Percentiles rank a stretch among this genome's conserved stretches.
These are phyloP conservation scores for Sicyos baderoa DNA, from an alignment of 306 rosid species.

Conservation along the genomic window DNA sequence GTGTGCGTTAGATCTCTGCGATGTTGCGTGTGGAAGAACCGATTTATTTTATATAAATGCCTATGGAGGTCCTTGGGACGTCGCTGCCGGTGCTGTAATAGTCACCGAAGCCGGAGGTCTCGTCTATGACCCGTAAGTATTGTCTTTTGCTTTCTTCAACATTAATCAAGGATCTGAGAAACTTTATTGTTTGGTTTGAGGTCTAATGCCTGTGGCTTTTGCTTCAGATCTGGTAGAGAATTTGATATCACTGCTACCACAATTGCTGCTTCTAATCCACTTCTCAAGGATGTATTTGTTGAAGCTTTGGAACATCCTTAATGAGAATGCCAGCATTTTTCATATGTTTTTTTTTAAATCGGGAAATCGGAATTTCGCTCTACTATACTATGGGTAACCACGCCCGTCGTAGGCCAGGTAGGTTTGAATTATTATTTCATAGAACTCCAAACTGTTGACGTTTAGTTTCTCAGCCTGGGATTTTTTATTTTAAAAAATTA, in stretches of 20 bases:
- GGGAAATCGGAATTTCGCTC: too few relatives aligned
- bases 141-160: background rate
- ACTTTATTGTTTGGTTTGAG: background rate
- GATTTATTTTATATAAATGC: conserved; percentile 60
- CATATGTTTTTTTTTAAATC: too few relatives aligned
- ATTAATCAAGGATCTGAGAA: background rate
- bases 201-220: conserved; percentile 16
- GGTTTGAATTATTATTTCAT: background rate
- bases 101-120: conserved; percentile 90
- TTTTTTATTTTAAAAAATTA: too few relatives aligned
- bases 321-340: background rate
- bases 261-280: conserved; percentile 83
- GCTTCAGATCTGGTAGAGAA: conserved; percentile 70
- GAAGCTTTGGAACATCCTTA: conserved; percentile 34
- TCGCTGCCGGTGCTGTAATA: conserved; percentile 88
- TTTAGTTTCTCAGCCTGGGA: too few relatives aligned
- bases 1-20: conserved; percentile 87
- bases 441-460: too few relatives aligned
- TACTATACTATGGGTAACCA: too few relatives aligned
- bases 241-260: conserved; percentile 67
- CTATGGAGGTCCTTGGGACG: conserved; percentile 98
- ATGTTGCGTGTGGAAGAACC: conserved; percentile 84
- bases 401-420: too few relatives aligned
- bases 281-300: conserved; percentile 61
- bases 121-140: conserved; percentile 85